Base-by-base conservation (phyloP, 192 early-diverging fungal species). In the Coemansia javaensis region DNA sequence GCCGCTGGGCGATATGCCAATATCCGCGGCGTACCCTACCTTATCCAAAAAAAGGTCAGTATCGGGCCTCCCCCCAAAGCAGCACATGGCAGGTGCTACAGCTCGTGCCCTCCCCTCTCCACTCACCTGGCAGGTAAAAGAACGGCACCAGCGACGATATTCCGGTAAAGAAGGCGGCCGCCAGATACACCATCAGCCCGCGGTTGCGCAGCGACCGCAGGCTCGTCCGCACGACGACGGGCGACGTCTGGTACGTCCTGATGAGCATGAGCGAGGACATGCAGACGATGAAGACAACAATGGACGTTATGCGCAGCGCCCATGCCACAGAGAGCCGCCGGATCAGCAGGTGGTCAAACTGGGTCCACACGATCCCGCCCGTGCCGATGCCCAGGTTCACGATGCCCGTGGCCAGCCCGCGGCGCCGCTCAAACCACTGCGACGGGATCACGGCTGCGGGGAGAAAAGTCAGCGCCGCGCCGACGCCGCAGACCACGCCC, bases 351-450 rank as follows among this genome's bases (percentile, higher is more conserved):
- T 75, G 78, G 47, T 75, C 74, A 18, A 88, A 59, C n/a, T 78
- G 77, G 1, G 80, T 67, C 49, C 86, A 64, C 16, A 79, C 70
- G 8, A 90, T 60, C 1, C 86, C 88, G 32, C 89, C 89, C 38
- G 87, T 54, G 14, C 89, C 89, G 9, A 78, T 71, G 3, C 89
- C 89, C 34, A 83, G 47, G 18, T 69, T 63, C n/a, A 77, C 69
- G 25, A 78, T 65, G 8, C 83, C 83, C 1, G 78, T 44, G 4
- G 83, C 83, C 11, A 81, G 35, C 3, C 78, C 81, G 32, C 78
- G 67, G 10, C 72, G 65, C 41, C 56, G 75, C 15, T 73, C 70
- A 60, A 81, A 82, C 79, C 79, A 82, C 59, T 79, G 79, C 5
- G 81, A 57, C 0, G 77, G 75, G 33, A 77, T 44, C 10, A 58